Evolutionary conservation across 1,139 yeast species (phyloP).

Genomic region (Hansenula sp.): DNA sequence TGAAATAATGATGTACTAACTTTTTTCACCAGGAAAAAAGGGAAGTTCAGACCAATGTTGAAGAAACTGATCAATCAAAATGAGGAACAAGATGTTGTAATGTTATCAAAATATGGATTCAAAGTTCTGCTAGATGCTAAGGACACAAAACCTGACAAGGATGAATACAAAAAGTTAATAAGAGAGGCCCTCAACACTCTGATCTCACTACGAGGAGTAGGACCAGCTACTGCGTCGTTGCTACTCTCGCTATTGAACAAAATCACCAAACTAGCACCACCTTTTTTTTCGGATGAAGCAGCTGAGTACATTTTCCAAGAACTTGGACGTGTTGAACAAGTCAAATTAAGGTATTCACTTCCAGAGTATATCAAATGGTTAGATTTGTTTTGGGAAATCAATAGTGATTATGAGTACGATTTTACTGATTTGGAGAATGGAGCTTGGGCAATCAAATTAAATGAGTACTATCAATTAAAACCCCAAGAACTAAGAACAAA

Average conservation of each 20-base stretch:
- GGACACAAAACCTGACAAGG: constrained; percentile 2
- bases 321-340: constrained; percentile 1
- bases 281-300: constrained; percentile 23
- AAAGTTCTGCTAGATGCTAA: constrained; percentile 3
- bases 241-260: constrained; percentile 13
- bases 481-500: not conserved
- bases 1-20: not conserved
- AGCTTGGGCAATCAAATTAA: constrained; percentile 17
- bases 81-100: constrained; percentile 8
- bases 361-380: constrained; percentile 16
- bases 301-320: constrained; percentile 14
- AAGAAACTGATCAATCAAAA: constrained; percentile 19
- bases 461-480: constrained; percentile 1
- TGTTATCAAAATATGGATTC: constrained; percentile 12
- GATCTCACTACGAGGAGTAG: constrained; percentile 19
- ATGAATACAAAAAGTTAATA: constrained; percentile 10
- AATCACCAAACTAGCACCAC: constrained; percentile 18
- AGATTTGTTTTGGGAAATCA: constrained; percentile 8
- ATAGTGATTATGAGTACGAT: constrained; percentile 6
- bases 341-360: constrained; percentile 18
- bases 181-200: constrained; percentile 9
- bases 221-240: constrained; percentile 25
- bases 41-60: constrained; percentile 22
- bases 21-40: constrained; percentile 11
- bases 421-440: constrained; percentile 20